A percentile compares a stretch with the other conserved stretches of the same genome.
Conservation (phyloP, 2,329 filamentous ascomycete genomes). For the Colletotrichum lini region DNA sequence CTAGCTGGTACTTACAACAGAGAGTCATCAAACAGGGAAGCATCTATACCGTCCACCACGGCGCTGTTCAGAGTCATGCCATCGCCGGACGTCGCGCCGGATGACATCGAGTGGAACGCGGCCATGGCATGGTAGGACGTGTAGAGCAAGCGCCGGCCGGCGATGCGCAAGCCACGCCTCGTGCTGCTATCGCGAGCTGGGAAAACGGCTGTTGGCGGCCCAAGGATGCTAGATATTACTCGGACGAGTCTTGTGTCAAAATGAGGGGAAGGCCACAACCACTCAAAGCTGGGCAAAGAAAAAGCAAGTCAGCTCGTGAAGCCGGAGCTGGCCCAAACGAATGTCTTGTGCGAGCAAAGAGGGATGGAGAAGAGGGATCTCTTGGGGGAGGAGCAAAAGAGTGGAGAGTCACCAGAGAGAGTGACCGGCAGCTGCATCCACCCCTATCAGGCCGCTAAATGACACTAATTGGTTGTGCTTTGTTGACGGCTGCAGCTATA, state of each 20-base stretch:
- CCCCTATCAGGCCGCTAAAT: constrained; percentile 35
- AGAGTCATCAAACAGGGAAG: constrained; percentile 68
- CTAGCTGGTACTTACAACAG: constrained; percentile 62
- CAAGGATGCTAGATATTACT: not conserved
- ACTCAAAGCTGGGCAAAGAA: not conserved
- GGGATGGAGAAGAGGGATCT: constrained; percentile 33
- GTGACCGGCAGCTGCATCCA: constrained; percentile 17
- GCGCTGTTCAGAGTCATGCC: constrained; percentile 62
- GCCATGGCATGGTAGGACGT: constrained; percentile 67
- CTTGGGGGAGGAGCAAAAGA: constrained; percentile 22
- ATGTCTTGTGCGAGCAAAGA: constrained; percentile 32
- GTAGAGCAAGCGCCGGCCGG: constrained; percentile 43
- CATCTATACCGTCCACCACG: constrained; percentile 67
- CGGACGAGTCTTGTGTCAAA: not conserved
- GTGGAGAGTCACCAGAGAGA: constrained; percentile 19
- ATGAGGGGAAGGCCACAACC: constrained; percentile 2
- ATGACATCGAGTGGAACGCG: constrained; percentile 69
- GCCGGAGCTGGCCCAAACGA: constrained; percentile 16
- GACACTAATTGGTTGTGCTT: constrained; percentile 30
- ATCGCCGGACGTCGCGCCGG: constrained; percentile 61
- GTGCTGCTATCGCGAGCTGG: not conserved
- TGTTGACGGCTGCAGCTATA: constrained; percentile 12
- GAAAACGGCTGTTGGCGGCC: not conserved
- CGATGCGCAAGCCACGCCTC: constrained; percentile 29
- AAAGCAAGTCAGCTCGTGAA: constrained; percentile 18